Base-by-base conservation (phyloP, 169 alveolate genomes). In the Cryptosporidium viatorum region DNA sequence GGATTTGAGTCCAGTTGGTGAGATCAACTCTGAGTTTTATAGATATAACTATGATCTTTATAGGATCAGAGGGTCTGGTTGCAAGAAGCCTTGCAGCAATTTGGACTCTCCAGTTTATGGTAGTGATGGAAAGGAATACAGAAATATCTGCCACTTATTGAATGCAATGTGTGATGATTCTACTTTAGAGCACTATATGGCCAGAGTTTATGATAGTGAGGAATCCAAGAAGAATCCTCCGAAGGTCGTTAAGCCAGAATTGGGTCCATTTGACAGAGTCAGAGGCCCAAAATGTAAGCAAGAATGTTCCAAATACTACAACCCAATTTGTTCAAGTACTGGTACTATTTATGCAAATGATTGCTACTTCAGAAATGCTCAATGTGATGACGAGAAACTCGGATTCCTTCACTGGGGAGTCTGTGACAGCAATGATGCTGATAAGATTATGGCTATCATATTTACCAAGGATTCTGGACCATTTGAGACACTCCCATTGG, bases 131-230 rank as follows among this genome's bases (percentile, higher is more conserved):
- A 45, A 62, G 89, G 52, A 37, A 26, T 80, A 80, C 68, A 80
- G 29, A 31, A 80, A 80, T 23, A 35, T 80, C 12, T 80, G 89
- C 37, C 33, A 80, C 14, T 67, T 80, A 10, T 35, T 73, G 39
- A 73, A 73, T n/a, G 86, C 86, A 37, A 73, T 73, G 86, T 73
- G 86, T 69, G 86, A 73, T 7, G 71, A 73, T 58, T 41, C 86
- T 14, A 14, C 31, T 3, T 14, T 73, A 5, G 14, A 51, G 16
- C 86, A 73, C 33, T 73, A 31, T n/a, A 73, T 52, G 68, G 86
- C 71, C 21, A 73, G 58, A 52, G 86, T 73, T 0, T 55, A 29
- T 4, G 71, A 51, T 16, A 12, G n/a, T 16, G 86, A 33, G 21
- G 71, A 65, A 14, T 33, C 50, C 0, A 5, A 31, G 26, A 62